Base-by-base conservation (phyloP, 1,284 basidiomycete genomes). In the Wallemia ichthyophaga region DNA sequence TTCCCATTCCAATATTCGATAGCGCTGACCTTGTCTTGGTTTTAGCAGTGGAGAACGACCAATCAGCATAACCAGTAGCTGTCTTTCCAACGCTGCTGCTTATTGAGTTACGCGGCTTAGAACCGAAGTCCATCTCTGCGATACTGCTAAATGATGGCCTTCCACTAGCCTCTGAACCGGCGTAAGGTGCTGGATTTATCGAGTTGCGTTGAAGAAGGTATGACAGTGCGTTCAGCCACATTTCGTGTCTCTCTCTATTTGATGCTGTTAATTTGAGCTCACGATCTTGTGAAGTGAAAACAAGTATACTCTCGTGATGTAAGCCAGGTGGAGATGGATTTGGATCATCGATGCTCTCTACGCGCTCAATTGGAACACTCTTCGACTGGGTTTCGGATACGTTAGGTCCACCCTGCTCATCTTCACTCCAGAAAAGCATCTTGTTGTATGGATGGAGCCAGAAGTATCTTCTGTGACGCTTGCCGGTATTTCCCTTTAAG, bases 391-490 rank as follows among this genome's bases (percentile, higher is more conserved):
- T 87, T 71, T 95, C 91, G 1, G 81, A 79, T 5, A 86, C 83
- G 62, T 80, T 81, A 32, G 78, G 79, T 33, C 84, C 84, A 28
- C 87, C 88, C 28, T 92, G 94, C 71, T 96, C 92, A 27, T 82
- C 80, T 27, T 85, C 80, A 65, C 87, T 91, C 94, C 94, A 99
- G 71, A 96, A 96, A 61, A 99, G 69, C 9, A 88, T 96, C 73
- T 88, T 87, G 58, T 89, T 98, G 69, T 98, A 99, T 25, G 94
- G 94, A 71, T 98, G 92, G 17, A 99, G 81, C 91, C 94, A 98
- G 76, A 98, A 95, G 81, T 94, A 99, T 33, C 94, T 78, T 69
- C 80, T 82, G 71, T 99, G 94, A 59, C 91, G 75, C 68, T 81
- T 82, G 69, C 89, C 85, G 26, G 86, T 85, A 67, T 88, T 77